Evolutionary conservation across 371 early-diverging fungal species (phyloP).

Genomic region (Catenaria anguillulae): DNA sequence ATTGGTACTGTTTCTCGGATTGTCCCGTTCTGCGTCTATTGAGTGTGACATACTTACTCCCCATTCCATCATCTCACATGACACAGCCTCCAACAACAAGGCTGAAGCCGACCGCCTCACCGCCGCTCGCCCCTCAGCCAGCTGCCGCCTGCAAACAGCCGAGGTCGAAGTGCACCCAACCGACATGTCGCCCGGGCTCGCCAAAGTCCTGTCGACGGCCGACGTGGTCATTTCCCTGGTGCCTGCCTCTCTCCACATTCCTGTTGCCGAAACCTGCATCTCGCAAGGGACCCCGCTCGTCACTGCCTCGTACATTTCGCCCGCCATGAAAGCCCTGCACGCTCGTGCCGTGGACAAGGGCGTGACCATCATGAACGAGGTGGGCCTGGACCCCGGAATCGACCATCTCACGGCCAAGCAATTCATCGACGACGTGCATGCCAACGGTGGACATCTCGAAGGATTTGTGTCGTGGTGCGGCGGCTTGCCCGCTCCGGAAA

Average conservation of each 20-base stretch:
- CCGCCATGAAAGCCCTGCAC: conserved; percentile 67
- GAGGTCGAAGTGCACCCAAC: conserved; percentile 28
- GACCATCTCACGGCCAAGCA: conserved; percentile 81
- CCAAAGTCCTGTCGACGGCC: conserved; percentile 46
- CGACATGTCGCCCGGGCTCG: conserved; percentile 26
- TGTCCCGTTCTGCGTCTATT: conserved; percentile 8
- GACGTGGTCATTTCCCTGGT: conserved; percentile 89
- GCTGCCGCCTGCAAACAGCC: background rate
- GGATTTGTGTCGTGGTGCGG: conserved; percentile 91
- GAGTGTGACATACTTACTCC: background rate
- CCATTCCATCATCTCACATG: conserved; percentile 8
- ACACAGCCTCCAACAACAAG: conserved; percentile 54
- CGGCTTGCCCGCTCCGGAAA: conserved; percentile 96
- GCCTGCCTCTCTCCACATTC: conserved; percentile 82
- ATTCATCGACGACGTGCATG: conserved; percentile 73
- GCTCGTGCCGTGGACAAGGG: conserved; percentile 57
- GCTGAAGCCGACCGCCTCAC: conserved; percentile 54
- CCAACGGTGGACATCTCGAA: conserved; percentile 62
- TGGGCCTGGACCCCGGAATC: conserved; percentile 90
- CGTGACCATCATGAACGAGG: conserved; percentile 76
- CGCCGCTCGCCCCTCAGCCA: conserved; percentile 25
- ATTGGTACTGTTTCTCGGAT: conserved; percentile 35
- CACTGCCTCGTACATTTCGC: conserved; percentile 81
- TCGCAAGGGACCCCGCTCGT: conserved; percentile 67
- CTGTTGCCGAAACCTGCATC: conserved; percentile 64